Evolutionary conservation across 768 basidiomycete species (phyloP), one percentile per base, ranked within the genome.

Genomic region (Mycena latifolia): DNA sequence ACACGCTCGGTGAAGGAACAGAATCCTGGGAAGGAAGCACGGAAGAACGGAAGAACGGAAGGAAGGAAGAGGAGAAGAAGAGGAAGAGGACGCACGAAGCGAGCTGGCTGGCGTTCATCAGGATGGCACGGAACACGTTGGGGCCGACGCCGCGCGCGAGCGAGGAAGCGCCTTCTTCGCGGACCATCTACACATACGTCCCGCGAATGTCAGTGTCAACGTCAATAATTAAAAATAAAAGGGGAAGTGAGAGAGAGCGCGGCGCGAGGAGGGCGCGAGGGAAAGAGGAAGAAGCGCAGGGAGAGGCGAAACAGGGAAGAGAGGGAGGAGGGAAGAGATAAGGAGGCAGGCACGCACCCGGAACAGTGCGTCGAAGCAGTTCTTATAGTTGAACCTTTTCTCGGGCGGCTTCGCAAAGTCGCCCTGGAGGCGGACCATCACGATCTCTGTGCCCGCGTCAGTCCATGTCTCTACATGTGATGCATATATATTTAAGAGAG

Each of bases 51-150:
- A n/a, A n/a, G n/a, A n/a, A n/a, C n/a, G 33, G 33, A 6, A 7
- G 33, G 33, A 35, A 7, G 14, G 6, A 35, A 35, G 14, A 35
- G 8, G 18, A 51, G 6, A 17, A 9, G 5, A 39, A 39, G 37
- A 39, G 4, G 15, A 39, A 18, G 17, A 17, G 17, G 5, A 82
- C 92, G 76, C 75, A 94, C 89, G 94, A 94, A 1, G 94, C 95
- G 27, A 96, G 88, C 76, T 97, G 95, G 79, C 91, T 92, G 53
- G 93, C 93, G 76, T 96, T 96, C 94, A 96, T 96, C 67, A 96
- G 77, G 17, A 95, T 73, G 1, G 94, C 91, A 75, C 95, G 87
- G 76, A 95, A 90, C 8, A 95, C 89, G 71, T 97, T 97, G 0
- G 95, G 95, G 4, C 85, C 89, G 6, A 92, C 84, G 25, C 95